phyloP scores from a whole-genome alignment of 306 rosid species.

The Potentilla sterilis region DNA sequence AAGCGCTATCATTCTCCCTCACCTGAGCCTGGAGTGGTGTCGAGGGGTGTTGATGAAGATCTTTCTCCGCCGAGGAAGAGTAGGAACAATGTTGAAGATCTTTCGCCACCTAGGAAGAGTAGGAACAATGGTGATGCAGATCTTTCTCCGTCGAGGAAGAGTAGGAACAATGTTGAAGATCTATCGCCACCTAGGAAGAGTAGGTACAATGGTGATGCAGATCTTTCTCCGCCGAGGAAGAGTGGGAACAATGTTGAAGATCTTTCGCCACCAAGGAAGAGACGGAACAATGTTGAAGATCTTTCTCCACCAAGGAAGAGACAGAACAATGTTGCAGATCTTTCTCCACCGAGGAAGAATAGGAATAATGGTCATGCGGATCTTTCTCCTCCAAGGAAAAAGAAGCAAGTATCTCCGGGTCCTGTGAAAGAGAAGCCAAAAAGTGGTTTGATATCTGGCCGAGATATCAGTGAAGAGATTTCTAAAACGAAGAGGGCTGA shows the following conservation, averaged over 20 bases:
- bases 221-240: conserved; percentile 71
- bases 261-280: conserved; percentile 69
- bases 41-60: conserved; percentile 20
- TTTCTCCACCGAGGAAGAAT: conserved; percentile 40
- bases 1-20: conserved; percentile 13
- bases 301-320: conserved; percentile 26
- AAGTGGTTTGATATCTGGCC: conserved; percentile 75
- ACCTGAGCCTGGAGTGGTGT: too few species aligned
- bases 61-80: conserved; percentile 66
- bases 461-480: conserved; percentile 73
- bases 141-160: conserved; percentile 43
- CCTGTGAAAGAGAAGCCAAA: conserved; percentile 39
- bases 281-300: neutral
- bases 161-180: conserved; percentile 37
- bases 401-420: conserved; percentile 38
- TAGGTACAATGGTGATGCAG: conserved; percentile 18
- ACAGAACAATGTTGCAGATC: conserved; percentile 31
- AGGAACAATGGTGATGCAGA: conserved; percentile 18
- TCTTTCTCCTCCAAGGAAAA: conserved; percentile 71
- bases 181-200: conserved; percentile 22
- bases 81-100: neutral
- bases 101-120: conserved; percentile 41
- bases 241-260: conserved; percentile 22
- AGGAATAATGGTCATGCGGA: conserved; percentile 14
- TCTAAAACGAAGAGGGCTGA: conserved; percentile 62